Base-by-base conservation (phyloP, 2,329 filamentous ascomycete genomes). In the Diplocarpon rosae region DNA sequence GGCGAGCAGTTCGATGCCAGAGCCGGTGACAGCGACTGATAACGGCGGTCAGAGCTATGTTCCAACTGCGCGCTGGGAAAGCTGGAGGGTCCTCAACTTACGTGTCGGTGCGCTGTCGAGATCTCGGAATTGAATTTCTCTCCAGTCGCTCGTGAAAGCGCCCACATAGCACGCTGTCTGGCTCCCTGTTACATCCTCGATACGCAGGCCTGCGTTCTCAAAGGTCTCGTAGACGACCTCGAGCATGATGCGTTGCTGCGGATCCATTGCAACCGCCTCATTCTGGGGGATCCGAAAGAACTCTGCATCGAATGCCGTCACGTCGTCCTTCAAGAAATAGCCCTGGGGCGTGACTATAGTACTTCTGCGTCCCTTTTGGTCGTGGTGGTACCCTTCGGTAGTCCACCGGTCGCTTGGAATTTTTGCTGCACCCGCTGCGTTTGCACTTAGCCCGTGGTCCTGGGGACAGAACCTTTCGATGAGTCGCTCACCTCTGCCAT, bases 171-270 rank as follows among this genome's bases (percentile, higher is more conserved):
- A 35, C 2, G 42, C 35, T 20, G 42, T 43, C 14, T 43, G 28
- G 29, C 34, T 38, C 1, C 42, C 42, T 24, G 35, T 20, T 27
- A 43, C 10, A 14, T 28, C 32, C 10, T 43, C 24, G 11, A 31
- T n/a, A 6, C 34, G 27, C 17, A 38, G 17, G 1, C 42, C 42
- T 1, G 42, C 42, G 16, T 43, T 31, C 15, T 43, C 42, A 6
- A 43, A 29, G 2, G 42, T 35, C 27, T 43, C 35, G 13, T 31
- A 43, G 28, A 35, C 29, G 32, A 36, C 35, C 33, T 43, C 42
- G 8, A 43, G 24, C 6, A 20, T 24, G 20, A 43, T 38, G 2
- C 42, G 34, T 38, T 43, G 42, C 30, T 43, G 42, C 9, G 42
- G 42, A 15, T 43, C 35, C 15, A 43, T 20, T 14, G 14, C 14